A percentile compares a stretch with the other conserved stretches of the same genome.
These are phyloP conservation scores for Neobulgaria alba DNA, from an alignment of 2,329 filamentous ascomycete species.

Conservation along the genomic window DNA sequence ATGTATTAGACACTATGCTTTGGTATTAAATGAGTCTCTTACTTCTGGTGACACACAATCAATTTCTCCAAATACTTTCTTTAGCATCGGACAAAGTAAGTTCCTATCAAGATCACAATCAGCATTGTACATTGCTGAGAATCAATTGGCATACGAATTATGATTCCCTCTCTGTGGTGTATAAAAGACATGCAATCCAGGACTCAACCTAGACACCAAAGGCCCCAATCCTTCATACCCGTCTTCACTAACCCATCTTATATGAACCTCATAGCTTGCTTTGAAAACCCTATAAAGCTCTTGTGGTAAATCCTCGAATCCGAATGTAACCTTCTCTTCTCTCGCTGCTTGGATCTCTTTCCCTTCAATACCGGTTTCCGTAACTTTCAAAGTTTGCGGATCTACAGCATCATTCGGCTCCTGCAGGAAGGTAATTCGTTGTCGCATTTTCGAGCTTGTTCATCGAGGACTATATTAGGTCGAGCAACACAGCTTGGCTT, in stretches of 20 bases:
- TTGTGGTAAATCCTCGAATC: slow-evolving; percentile 62
- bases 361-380: slow-evolving; percentile 44
- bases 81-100: slow-evolving; percentile 49
- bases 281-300: slow-evolving; percentile 56
- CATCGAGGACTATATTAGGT: background rate
- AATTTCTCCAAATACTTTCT: slow-evolving; percentile 45
- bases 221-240: slow-evolving; percentile 56
- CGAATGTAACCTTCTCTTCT: slow-evolving; percentile 71
- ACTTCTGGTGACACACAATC: slow-evolving; percentile 47
- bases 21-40: slow-evolving; percentile 8
- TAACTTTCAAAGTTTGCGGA: slow-evolving; percentile 52
- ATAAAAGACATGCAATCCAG: slow-evolving; percentile 76
- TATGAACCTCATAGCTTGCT: slow-evolving; percentile 61
- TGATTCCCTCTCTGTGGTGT: slow-evolving; percentile 40
- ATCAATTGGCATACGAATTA: slow-evolving; percentile 14
- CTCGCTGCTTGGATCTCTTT: slow-evolving; percentile 57
- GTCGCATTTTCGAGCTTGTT: slow-evolving; percentile 48
- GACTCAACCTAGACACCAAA: slow-evolving; percentile 64
- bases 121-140: slow-evolving; percentile 2
- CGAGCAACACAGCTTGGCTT: too few species aligned
- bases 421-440: slow-evolving; percentile 73
- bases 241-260: slow-evolving; percentile 64
- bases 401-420: slow-evolving; percentile 55
- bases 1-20: slow-evolving; percentile 1
- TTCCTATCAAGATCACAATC: slow-evolving; percentile 29